Evolutionary conservation across 768 basidiomycete species (phyloP).

Genomic region (Xerocomus brunneocitrinus): DNA sequence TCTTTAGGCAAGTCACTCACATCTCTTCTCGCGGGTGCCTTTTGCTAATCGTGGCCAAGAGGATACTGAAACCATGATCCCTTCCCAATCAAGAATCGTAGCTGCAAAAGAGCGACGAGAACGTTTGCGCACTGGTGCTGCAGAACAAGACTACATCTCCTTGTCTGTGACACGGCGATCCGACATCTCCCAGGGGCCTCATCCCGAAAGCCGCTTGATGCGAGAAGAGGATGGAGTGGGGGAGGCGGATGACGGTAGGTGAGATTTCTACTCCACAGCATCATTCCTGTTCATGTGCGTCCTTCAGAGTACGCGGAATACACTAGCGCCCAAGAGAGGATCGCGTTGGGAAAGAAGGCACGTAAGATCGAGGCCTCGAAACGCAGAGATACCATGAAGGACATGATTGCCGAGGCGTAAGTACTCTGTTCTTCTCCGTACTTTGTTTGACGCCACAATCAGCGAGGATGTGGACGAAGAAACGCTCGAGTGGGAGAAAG

Average conservation of each 20-base stretch:
- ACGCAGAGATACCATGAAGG: conserved; percentile 65
- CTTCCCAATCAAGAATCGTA: conserved; percentile 64
- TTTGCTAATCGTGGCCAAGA: conserved; percentile 21
- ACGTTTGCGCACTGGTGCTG: conserved; percentile 49
- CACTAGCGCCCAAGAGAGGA: conserved; percentile 82
- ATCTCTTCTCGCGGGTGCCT: background rate
- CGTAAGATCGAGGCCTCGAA: conserved; percentile 65
- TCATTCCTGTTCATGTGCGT: conserved; percentile 8
- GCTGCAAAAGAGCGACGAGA: conserved; percentile 76
- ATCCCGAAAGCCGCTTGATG: conserved; percentile 77
- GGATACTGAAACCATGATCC: conserved; percentile 48
- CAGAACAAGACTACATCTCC: conserved; percentile 72
- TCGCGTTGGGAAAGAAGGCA: conserved; percentile 80
- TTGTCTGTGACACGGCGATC: conserved; percentile 58
- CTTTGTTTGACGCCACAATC: conserved; percentile 3
- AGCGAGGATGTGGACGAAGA: conserved; percentile 85
- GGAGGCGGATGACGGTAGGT: conserved; percentile 81
- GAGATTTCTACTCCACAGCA: background rate
- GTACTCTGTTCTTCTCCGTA: conserved; percentile 23
- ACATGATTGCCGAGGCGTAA: conserved; percentile 79
- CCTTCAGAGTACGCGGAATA: conserved; percentile 76
- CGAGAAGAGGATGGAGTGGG: conserved; percentile 87
- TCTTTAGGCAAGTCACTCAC: conserved; percentile 27
- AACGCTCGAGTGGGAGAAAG: conserved; percentile 78
- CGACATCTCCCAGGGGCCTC: conserved; percentile 62